Percentiles rank a stretch among this genome's conserved stretches.
Conservation (phyloP, 2,329 filamentous ascomycete species). For the Ambrosiella cleistominuta region DNA sequence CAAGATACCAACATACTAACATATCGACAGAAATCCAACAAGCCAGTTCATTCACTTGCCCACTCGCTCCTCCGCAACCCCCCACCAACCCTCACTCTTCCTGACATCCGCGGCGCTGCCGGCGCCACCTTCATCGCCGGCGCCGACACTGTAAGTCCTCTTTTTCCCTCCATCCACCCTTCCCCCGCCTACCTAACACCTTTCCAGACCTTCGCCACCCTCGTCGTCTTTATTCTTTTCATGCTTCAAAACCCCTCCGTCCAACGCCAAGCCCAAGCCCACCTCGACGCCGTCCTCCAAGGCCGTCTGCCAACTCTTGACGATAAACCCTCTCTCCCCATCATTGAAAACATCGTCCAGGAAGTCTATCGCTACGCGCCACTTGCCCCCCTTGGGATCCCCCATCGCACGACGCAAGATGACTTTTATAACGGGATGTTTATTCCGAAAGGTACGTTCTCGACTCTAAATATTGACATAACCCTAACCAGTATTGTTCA, state of each 20-base stretch:
- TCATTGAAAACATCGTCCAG: not conserved
- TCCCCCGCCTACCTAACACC: not conserved
- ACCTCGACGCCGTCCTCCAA: conserved; percentile 26
- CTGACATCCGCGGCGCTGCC: conserved; percentile 32
- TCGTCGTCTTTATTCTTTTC: conserved; percentile 25
- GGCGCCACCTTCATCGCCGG: conserved; percentile 33
- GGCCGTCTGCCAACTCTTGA: not conserved
- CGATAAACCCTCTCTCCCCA: not conserved
- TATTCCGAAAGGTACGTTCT: conserved; percentile 31
- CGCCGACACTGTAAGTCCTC: conserved; percentile 23
- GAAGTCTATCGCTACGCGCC: conserved; percentile 21
- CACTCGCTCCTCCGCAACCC: conserved; percentile 15
- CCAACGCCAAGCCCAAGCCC: conserved; percentile 28
- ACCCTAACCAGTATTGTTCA: not conserved
- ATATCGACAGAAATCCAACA: conserved; percentile 1
- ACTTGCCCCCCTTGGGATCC: conserved; percentile 30
- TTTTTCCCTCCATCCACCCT: not conserved
- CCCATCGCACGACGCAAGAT: conserved; percentile 35
- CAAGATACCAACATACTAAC: conserved; percentile 17
- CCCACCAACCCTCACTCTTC: conserved; percentile 17
- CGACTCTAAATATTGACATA: not conserved
- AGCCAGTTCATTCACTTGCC: conserved; percentile 17
- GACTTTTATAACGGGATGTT: conserved; percentile 39
- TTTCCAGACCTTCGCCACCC: conserved; percentile 20
- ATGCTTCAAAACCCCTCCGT: conserved; percentile 26